Conservation (phyloP, 2,329 filamentous ascomycete genomes). For the Cytospora schulzeri region DNA sequence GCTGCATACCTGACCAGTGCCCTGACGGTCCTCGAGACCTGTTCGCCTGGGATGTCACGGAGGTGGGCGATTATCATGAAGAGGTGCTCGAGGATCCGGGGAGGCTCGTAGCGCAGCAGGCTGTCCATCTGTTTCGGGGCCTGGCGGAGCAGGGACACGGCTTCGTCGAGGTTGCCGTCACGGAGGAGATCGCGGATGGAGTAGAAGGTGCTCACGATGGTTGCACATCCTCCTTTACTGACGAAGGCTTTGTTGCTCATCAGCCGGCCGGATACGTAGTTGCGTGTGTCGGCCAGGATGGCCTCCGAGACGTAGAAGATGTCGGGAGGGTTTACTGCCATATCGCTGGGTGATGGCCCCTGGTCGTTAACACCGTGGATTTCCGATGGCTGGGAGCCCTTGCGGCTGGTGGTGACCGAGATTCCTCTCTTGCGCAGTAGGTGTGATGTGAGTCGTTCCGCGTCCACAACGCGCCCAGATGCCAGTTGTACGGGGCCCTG, state of each 20-base stretch:
- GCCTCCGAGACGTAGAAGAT: constrained; percentile 21
- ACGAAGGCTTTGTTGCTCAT: background rate
- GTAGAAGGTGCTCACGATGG: background rate
- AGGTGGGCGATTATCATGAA: constrained; percentile 17
- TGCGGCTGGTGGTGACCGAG: background rate
- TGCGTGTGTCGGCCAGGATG: constrained; percentile 12
- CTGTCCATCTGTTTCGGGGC: constrained; percentile 8
- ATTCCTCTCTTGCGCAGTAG: constrained; percentile 19
- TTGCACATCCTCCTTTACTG: background rate
- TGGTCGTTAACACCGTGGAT: background rate
- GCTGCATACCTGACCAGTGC: constrained; percentile 22
- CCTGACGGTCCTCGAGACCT: background rate
- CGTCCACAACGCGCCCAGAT: constrained; percentile 19
- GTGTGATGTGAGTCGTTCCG: constrained; percentile 22
- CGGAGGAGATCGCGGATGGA: background rate
- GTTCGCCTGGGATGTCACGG: background rate
- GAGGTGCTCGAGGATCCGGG: constrained; percentile 15
- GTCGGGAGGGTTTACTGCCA: constrained; percentile 14
- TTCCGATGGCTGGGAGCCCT: background rate
- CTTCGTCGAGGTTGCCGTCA: constrained; percentile 13
- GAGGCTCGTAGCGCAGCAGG: constrained; percentile 17
- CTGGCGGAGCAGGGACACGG: constrained; percentile 12
- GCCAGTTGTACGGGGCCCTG: constrained; percentile 18
- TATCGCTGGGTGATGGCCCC: background rate
- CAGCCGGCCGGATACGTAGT: constrained; percentile 7